These are phyloP conservation scores for Schrenkiella parvula DNA, from an alignment of 345 rosid genomes.

Conservation along the genomic window DNA sequence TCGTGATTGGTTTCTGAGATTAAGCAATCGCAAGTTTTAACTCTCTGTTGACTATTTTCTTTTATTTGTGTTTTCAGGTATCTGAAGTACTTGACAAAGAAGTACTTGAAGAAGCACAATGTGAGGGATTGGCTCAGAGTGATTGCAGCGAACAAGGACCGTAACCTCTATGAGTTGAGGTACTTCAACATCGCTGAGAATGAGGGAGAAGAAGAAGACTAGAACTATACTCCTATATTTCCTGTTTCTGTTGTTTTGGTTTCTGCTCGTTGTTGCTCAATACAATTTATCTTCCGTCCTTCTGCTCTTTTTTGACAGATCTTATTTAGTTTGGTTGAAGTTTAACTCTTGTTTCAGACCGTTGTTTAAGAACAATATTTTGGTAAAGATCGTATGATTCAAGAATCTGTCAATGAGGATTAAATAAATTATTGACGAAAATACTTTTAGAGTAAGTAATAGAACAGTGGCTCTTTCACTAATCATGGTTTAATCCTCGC, in stretches of 20 bases:
- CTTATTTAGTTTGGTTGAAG: conserved; percentile 24
- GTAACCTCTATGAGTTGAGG: conserved; percentile 75
- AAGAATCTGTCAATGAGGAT: background rate
- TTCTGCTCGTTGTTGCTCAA: background rate
- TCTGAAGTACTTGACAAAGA: conserved; percentile 86
- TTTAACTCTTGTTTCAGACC: background rate
- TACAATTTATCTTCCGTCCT: conserved; percentile 4
- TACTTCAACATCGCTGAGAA: conserved; percentile 97
- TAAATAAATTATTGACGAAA: background rate
- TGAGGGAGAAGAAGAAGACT: conserved; percentile 90
- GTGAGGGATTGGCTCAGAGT: conserved; percentile 96
- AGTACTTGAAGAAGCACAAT: conserved; percentile 87
- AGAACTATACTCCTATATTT: background rate
- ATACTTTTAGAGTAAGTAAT: background rate
- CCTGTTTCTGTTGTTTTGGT: conserved; percentile 7
- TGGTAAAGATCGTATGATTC: background rate
- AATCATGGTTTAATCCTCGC: no score
- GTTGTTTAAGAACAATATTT: background rate
- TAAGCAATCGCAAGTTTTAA: background rate
- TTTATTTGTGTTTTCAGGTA: conserved; percentile 40
- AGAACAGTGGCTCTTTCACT: no score
- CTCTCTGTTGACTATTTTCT: background rate
- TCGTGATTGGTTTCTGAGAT: background rate
- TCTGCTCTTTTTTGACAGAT: background rate
- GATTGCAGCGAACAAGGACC: conserved; percentile 83